Evolutionary conservation across 441 rosid species (phyloP), one percentile per base, ranked within the genome.

Genomic region (Rhodomyrtus psidioides): DNA sequence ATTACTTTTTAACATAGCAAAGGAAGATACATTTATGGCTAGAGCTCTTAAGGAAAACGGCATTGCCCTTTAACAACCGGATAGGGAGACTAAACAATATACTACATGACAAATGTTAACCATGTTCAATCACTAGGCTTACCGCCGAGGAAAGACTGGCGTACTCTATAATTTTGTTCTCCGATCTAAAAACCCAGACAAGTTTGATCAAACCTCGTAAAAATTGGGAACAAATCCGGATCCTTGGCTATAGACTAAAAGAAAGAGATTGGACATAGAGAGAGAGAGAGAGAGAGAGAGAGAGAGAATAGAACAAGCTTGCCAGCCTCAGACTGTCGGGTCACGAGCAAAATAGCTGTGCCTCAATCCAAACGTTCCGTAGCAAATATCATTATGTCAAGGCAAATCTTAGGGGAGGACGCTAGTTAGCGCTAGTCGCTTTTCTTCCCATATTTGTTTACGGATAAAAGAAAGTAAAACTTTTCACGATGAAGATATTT

Each of bases 371-470:
- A 9, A 65, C 15, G 9, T 16, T 62, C 6, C 13, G 0, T 17
- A 30, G 17, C 24, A 6, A 1, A 62, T 4, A 24, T 30, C 44
- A 30, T 70, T 0, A 21, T 70, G 9, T 70, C 5, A 21, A 34
- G 16, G 0, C 10, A 8, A 70, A 1, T 70, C 12, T 19, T 4
- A 8, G 0, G 16, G 0, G 0, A 4, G 23, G 42, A 30, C 0
- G 24, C 3, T 30, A 16, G 75, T 24, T 0, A 8, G 12, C 12
- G 1, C 26, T 9, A 21, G 49, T 39, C 0, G 23, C 79, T 65
- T 42, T 65, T 12, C 49, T 19, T 19, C 0, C 49, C 5, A 49
- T 65, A 30, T 19, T 65, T 65, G 3, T 34, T 9, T 5, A 34
- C 1, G 5, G 5, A 65, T 21, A 34, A 55, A 55, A 23, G 3